Evolutionary conservation across 2,329 filamentous ascomycete species (phyloP), one percentile per base, ranked within the genome.

Genomic region (Colletotrichum noveboracense): DNA sequence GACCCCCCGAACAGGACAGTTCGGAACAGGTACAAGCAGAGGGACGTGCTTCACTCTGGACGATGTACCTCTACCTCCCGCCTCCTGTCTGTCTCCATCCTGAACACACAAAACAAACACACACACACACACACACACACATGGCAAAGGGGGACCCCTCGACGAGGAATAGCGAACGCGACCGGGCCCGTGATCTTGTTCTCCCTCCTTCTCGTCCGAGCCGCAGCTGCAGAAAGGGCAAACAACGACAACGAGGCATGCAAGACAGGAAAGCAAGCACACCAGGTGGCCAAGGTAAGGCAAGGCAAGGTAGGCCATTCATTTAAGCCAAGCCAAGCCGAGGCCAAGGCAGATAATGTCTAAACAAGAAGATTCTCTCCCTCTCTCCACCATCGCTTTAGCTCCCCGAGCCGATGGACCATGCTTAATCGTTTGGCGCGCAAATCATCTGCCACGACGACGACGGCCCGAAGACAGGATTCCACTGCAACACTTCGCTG

Each of bases 21-120:
- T 32, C 7, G 18, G 72, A 61, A 75, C 61, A 24, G 36, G 52
- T 71, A 75, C 72, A 71, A 36, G 67, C 34, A 30, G 34, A 66
- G 68, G 72, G 68, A 66, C 72, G 68, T 71, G 72, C 68, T 30
- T n/a, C 55, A 34, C 52, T 32, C 68, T 12, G 52, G 55, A 66
- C 32, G 28, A 56, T 61, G 72, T 67, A 72, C 55, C 52, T 34
- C 68, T 71, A 71, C 72, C 36, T 71, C 12, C 4, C 9, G n/a
- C 56, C 56, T 70, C 18, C 21, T 43, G 18, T 16, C 34, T 36
- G 34, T 13, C 32, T 32, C 32, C 32, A 32, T 32, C 32, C 32
- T 9, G 36, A 43, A 18, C 36, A 43, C 16, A 43, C 16, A 38
- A 26, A n/a, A 30, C 14, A 24, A n/a, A 34, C 13, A 8, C 28